These are phyloP conservation scores for Debaryomyces prosopidis DNA, from an alignment of 805 yeast species.

Conservation along the genomic window DNA sequence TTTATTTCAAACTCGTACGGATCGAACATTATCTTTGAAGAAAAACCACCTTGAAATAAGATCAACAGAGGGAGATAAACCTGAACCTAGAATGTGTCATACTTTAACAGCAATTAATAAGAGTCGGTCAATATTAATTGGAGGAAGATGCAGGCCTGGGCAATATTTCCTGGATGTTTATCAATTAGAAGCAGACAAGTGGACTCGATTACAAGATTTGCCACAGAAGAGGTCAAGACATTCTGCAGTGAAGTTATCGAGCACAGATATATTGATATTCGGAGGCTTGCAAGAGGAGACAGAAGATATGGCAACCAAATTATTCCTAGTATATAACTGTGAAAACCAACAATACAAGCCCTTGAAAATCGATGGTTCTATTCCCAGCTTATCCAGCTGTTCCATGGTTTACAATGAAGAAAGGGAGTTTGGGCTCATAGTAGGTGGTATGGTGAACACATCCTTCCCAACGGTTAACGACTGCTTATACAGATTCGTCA, in stretches of 20 bases:
- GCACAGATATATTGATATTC: slow-evolving; percentile 41
- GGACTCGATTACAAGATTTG: slow-evolving; percentile 42
- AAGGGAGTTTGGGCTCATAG: slow-evolving; percentile 36
- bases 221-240: slow-evolving; percentile 56
- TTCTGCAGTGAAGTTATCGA: slow-evolving; percentile 28
- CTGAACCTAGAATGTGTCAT: slow-evolving; percentile 59
- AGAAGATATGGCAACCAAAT: background rate
- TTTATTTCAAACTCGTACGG: slow-evolving; percentile 29
- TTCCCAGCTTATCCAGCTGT: slow-evolving; percentile 32
- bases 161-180: slow-evolving; percentile 36
- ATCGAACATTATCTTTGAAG: slow-evolving; percentile 16
- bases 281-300: slow-evolving; percentile 44
- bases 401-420: slow-evolving; percentile 29
- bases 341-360: slow-evolving; percentile 10
- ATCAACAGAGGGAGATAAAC: slow-evolving; percentile 31
- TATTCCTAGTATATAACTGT: slow-evolving; percentile 21
- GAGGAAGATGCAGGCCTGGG: slow-evolving; percentile 70
- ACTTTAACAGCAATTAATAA: slow-evolving; percentile 38
- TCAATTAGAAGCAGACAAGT: slow-evolving; percentile 21
- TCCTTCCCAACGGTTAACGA: slow-evolving; percentile 30
- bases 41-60: slow-evolving; percentile 8
- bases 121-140: slow-evolving; percentile 44
- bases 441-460: slow-evolving; percentile 48
- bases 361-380: slow-evolving; percentile 15
- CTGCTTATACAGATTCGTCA: slow-evolving; percentile 34